Conservation (phyloP, 2,329 filamentous ascomycete species). For the Pseudogymnoascus sp. region DNA sequence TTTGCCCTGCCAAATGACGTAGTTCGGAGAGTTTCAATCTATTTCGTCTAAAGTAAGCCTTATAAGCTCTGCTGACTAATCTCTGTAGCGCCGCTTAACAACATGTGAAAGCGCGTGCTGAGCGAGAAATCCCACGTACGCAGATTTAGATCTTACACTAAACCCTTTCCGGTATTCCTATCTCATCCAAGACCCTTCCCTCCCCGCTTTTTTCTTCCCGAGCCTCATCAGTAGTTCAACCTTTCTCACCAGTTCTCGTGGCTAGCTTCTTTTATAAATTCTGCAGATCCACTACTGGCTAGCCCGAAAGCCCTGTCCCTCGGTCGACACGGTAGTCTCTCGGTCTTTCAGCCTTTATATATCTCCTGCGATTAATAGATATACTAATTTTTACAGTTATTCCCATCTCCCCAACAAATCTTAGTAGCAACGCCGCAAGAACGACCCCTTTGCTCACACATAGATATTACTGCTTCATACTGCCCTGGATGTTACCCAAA, state of each 20-base stretch:
- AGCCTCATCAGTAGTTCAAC: constrained; percentile 6
- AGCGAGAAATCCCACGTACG: background rate
- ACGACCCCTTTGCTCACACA: background rate
- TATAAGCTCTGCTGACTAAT: constrained; percentile 4
- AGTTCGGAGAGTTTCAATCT: background rate
- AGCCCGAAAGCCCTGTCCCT: background rate
- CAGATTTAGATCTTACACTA: background rate
- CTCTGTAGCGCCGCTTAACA: background rate
- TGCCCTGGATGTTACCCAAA: constrained; percentile 8
- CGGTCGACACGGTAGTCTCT: background rate
- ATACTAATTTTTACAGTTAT: constrained; percentile 2
- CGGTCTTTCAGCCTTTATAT: background rate
- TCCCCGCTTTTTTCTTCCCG: constrained; percentile 3
- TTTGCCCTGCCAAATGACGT: background rate
- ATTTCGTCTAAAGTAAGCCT: background rate
- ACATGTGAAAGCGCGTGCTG: background rate
- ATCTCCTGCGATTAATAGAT: background rate
- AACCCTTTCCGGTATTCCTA: background rate
- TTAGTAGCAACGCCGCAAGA: background rate
- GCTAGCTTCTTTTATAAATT: background rate
- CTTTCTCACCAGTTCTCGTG: constrained; percentile 6
- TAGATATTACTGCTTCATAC: background rate
- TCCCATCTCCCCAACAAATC: background rate
- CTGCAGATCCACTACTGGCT: background rate
- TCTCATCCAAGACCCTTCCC: background rate